Base-by-base conservation (phyloP, 2,329 filamentous ascomycete genomes). In the Rutstroemia sp. region DNA sequence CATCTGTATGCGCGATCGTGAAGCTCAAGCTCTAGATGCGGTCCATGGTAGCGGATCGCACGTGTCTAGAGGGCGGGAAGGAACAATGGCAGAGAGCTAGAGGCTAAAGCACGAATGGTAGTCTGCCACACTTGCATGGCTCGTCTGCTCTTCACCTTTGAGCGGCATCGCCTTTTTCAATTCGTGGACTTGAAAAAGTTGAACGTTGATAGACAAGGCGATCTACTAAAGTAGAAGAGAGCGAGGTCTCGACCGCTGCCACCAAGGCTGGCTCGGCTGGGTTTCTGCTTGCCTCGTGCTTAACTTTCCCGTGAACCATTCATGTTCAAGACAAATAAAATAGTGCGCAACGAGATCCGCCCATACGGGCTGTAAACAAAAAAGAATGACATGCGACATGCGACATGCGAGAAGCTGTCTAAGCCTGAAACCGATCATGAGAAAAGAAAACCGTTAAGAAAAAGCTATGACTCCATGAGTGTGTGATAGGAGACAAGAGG, bases 111-210 rank as follows among this genome's bases (percentile, higher is more conserved):
- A 39, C 51, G 40, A 54, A 54, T 54, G 51, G 51, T 34, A 48
- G 27, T 40, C 34, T 54, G 52, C 52, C 52, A 50, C 53, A 55
- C 53, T 55, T 50, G 46, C 53, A 50, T 55, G 38, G 19, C 27
- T 30, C 9, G 27, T 10, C 53, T 44, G 38, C 44, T 55, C 25
- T 55, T 25, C 50, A 44, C 21, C 52, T 21, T 36, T 17, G 44
- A 16, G 25, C 38, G 8, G 23, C 21, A 49, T 2, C 34, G 21
- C 42, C 44, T 46, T 46, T 9, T 9, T 16, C 14, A 27, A 54
- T 21, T 16, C 27, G 12, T 30, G 27, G 8, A 30, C 27, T 30
- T 30, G 27, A 30, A 8, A 8, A 30, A 2, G 27, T 30, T 3
- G 8, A 10, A 10, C 6, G 8, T 30, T 30, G 27, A 30, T 30